A percentile compares a stretch with the other conserved stretches of the same genome.
phyloP scores from a whole-genome alignment of 176 grass and related monocot species.

The Cymbopogon citratus region DNA sequence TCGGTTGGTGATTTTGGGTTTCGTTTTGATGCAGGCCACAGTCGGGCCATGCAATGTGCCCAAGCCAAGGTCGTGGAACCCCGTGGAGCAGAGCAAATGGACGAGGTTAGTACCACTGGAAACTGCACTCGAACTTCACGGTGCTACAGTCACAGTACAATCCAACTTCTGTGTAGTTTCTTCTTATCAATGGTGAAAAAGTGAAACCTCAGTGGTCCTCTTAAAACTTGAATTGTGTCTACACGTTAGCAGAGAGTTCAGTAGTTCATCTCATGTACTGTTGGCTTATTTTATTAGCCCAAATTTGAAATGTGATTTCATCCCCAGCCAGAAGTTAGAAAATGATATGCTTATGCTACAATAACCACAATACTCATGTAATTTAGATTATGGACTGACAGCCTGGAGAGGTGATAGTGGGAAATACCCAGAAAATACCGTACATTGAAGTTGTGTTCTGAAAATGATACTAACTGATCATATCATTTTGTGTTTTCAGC shows the following conservation, averaged over 20 bases:
- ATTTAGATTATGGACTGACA: constrained; percentile 7
- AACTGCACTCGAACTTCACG: not conserved
- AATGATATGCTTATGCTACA: not conserved
- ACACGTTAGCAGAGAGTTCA: not conserved
- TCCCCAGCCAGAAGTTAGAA: not conserved
- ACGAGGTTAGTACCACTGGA: constrained; percentile 51
- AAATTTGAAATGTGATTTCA: not conserved
- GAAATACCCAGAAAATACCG: not conserved
- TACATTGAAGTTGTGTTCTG: not conserved
- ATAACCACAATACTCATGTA: not conserved
- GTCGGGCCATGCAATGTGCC: constrained; percentile 78
- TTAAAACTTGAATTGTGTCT: not conserved
- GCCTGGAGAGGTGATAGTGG: not conserved
- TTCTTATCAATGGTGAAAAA: not conserved
- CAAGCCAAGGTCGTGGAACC: constrained; percentile 86
- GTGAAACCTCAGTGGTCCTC: not conserved
- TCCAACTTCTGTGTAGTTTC: not conserved
- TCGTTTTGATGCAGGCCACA: constrained; percentile 49
- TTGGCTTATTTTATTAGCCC: not conserved
- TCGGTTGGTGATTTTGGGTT: not conserved
- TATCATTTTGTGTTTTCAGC: constrained; percentile 40
- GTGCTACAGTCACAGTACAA: not conserved
- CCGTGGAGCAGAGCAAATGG: constrained; percentile 95
- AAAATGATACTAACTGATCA: not conserved
- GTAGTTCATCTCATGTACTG: not conserved